phyloP scores from a whole-genome alignment of 1,284 basidiomycete genomes.

The Boletus holoroseus region DNA sequence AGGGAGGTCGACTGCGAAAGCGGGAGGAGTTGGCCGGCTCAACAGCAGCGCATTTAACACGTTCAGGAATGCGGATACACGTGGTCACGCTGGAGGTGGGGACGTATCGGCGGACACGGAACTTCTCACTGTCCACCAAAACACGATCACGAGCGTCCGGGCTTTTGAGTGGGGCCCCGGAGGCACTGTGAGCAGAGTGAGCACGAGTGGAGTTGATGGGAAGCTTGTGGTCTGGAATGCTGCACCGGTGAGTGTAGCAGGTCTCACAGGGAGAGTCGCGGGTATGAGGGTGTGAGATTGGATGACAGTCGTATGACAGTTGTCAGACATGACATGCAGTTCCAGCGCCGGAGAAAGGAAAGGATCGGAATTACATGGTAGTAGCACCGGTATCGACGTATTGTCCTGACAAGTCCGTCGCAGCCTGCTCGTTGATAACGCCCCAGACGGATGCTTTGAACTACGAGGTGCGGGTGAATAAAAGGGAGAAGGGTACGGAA shows the following conservation, averaged over 20 bases:
- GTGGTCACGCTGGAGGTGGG: constrained; percentile 56
- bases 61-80: constrained; percentile 89
- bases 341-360: not conserved
- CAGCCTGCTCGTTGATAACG: constrained; percentile 81
- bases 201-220: constrained; percentile 94
- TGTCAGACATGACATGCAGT: not conserved
- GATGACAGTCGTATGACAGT: not conserved
- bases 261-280: constrained; percentile 43
- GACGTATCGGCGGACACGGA: constrained; percentile 58
- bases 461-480: constrained; percentile 37
- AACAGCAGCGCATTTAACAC: constrained; percentile 95
- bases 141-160: constrained; percentile 92
- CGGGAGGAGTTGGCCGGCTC: constrained; percentile 68
- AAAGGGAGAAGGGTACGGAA: not conserved
- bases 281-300: constrained; percentile 43
- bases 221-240: constrained; percentile 89
- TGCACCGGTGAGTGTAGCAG: constrained; percentile 44
- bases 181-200: constrained; percentile 69
- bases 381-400: constrained; percentile 19
- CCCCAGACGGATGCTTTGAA: constrained; percentile 96
- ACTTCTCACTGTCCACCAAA: constrained; percentile 90
- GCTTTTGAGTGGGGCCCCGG: constrained; percentile 62
- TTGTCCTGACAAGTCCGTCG: constrained; percentile 41
- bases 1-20: constrained; percentile 43
- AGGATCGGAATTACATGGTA: constrained; percentile 13